A percentile compares a stretch with the other conserved stretches of the same genome.
Conservation (phyloP, 208 protist genomes). For the Trypanosoma theileri region DNA sequence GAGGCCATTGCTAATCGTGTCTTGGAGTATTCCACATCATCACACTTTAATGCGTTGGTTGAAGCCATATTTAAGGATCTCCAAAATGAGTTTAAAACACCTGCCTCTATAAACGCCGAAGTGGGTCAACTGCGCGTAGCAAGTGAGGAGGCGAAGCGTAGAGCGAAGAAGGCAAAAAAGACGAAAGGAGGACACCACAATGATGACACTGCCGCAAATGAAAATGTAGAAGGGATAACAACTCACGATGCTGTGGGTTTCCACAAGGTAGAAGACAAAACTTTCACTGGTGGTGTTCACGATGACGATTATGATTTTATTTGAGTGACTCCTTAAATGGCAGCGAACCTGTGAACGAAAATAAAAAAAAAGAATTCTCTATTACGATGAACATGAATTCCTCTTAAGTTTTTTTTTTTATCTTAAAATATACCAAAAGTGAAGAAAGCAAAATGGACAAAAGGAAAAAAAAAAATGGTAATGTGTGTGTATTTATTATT, state of each 20-base stretch:
- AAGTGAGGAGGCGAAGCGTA: constrained; percentile 33
- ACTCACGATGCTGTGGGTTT: constrained; percentile 37
- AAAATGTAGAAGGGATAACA: not conserved
- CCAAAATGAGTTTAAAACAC: constrained; percentile 43
- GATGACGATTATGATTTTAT: constrained; percentile 29
- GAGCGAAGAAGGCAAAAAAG: constrained; percentile 42
- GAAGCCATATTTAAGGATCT: constrained; percentile 50
- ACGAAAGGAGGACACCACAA: constrained; percentile 22
- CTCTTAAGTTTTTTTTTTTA: not conserved
- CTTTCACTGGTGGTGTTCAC: constrained; percentile 32
- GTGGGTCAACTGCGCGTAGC: constrained; percentile 45
- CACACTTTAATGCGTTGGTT: constrained; percentile 55
- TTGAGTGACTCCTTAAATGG: not conserved
- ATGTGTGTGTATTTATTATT: not conserved
- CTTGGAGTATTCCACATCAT: constrained; percentile 30
- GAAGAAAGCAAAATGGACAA: no score
- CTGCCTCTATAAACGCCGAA: constrained; percentile 41
- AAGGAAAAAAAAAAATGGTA: not conserved
- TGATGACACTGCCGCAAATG: constrained; percentile 9
- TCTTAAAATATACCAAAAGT: no score
- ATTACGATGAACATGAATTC: not conserved
- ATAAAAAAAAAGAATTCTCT: not conserved
- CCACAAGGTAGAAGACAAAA: constrained; percentile 46
- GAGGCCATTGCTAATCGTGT: constrained; percentile 63
- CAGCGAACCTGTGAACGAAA: not conserved